phyloP scores from a whole-genome alignment of 495 filamentous ascomycete species.

The Hypoxylon lenormandii region DNA sequence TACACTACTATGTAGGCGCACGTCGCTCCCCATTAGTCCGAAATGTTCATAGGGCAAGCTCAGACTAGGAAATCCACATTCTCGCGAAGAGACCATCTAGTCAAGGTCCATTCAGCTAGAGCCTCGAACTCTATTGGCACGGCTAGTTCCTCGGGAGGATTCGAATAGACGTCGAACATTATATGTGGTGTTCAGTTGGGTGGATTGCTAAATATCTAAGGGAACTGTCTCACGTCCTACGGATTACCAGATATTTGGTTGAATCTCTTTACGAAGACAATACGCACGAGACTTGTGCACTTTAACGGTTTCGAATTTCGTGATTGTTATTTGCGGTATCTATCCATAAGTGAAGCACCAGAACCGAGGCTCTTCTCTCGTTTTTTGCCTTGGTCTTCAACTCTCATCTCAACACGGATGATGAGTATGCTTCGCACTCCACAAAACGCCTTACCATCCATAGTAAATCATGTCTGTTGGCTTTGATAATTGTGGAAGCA shows the following conservation, averaged over 20 bases:
- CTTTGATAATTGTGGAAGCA: not conserved
- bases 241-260: no score
- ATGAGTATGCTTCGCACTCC: conserved; percentile 17
- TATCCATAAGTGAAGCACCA: conserved; percentile 27
- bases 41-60: conserved; percentile 9
- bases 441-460: conserved; percentile 32
- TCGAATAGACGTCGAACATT: no score
- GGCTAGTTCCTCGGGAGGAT: no score
- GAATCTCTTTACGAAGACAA: not conserved
- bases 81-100: conserved; percentile 5
- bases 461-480: conserved; percentile 11
- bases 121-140: no score
- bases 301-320: not conserved
- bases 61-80: conserved; percentile 23
- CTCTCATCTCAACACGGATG: conserved; percentile 3
- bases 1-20: conserved; percentile 2
- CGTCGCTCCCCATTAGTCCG: conserved; percentile 38
- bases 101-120: no score
- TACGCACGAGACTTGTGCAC: not conserved
- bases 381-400: conserved; percentile 15
- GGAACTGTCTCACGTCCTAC: no score
- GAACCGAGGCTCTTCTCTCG: conserved; percentile 1
- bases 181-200: no score
- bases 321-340: conserved; percentile 13
- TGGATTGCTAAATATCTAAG: no score